phyloP scores from a whole-genome alignment of 257 asterid species.

The Verbascum thapsus region DNA sequence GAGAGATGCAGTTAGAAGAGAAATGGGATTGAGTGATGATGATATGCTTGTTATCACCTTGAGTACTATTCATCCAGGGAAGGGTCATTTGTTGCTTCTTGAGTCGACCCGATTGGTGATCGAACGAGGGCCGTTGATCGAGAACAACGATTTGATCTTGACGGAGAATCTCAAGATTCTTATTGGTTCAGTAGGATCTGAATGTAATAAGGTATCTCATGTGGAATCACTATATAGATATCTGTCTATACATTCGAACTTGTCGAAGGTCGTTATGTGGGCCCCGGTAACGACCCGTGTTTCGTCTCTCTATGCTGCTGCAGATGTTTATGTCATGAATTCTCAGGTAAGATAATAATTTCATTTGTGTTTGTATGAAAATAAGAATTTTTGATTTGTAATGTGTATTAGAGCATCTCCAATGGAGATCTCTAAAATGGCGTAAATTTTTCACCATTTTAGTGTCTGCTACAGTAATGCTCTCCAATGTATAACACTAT shows the following conservation, averaged over 20 bases:
- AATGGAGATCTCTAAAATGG: no score
- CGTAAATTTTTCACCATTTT: no score
- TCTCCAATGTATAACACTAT: no score
- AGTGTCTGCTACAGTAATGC: no score
- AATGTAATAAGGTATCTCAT: slow-evolving; percentile 82
- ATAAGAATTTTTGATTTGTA: no score
- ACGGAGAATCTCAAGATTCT: slow-evolving; percentile 65
- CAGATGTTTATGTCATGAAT: slow-evolving; percentile 94
- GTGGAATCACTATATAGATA: slow-evolving; percentile 70
- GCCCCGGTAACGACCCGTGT: slow-evolving; percentile 94
- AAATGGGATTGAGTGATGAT: slow-evolving; percentile 79
- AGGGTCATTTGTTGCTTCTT: slow-evolving; percentile 86
- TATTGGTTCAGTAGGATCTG: slow-evolving; percentile 91
- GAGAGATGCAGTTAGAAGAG: slow-evolving; percentile 71
- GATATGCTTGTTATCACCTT: slow-evolving; percentile 77
- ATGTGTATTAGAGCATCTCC: no score
- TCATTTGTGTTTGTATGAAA: not conserved
- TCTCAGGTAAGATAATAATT: slow-evolving; percentile 63
- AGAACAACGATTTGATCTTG: slow-evolving; percentile 30
- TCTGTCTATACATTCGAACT: slow-evolving; percentile 57
- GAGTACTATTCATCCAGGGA: slow-evolving; percentile 93
- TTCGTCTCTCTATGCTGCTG: slow-evolving; percentile 92
- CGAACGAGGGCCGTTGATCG: slow-evolving; percentile 43
- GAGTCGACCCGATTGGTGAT: slow-evolving; percentile 69
- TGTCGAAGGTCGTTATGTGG: slow-evolving; percentile 83